Evolutionary conservation across 805 yeast species (phyloP).

Genomic region (Schwanniomyces vanrijiae): DNA sequence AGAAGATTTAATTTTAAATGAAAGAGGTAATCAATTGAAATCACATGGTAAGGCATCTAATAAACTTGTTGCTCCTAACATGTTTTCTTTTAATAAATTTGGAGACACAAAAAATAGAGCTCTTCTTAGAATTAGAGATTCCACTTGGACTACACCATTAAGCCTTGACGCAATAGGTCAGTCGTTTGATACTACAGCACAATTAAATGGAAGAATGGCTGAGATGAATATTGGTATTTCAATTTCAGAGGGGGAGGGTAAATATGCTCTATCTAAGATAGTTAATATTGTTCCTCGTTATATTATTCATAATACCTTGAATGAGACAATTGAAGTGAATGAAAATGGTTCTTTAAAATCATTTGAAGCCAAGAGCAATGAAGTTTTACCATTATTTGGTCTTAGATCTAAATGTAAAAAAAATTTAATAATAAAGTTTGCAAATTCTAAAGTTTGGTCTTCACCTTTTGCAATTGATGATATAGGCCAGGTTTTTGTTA

Average conservation of each 20-base stretch:
- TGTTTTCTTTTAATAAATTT: conserved; percentile 79
- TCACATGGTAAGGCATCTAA: conserved; percentile 43
- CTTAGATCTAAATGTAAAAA: conserved; percentile 57
- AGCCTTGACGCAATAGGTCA: conserved; percentile 93
- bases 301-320: conserved; percentile 63
- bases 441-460: conserved; percentile 71
- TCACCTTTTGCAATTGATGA: conserved; percentile 85
- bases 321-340: conserved; percentile 55
- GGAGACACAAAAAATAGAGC: conserved; percentile 66
- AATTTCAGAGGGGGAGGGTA: conserved; percentile 82
- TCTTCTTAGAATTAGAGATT: conserved; percentile 60
- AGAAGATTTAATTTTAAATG: conserved; percentile 55
- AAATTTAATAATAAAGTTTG: conserved; percentile 59
- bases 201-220: conserved; percentile 46
- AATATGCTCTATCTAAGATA: conserved; percentile 72
- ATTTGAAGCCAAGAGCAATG: conserved; percentile 45
- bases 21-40: conserved; percentile 54
- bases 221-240: conserved; percentile 78
- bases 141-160: conserved; percentile 69
- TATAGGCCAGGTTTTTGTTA: conserved; percentile 76
- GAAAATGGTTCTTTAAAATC: conserved; percentile 66
- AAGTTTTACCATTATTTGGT: conserved; percentile 60
- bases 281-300: conserved; percentile 83
- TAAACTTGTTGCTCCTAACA: conserved; percentile 49
- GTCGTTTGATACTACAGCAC: conserved; percentile 51